A percentile compares a stretch with the other conserved stretches of the same genome.
These are phyloP conservation scores for Elongisporangium senticosum DNA, from an alignment of 352 stramenopile genomes.

Conservation along the genomic window DNA sequence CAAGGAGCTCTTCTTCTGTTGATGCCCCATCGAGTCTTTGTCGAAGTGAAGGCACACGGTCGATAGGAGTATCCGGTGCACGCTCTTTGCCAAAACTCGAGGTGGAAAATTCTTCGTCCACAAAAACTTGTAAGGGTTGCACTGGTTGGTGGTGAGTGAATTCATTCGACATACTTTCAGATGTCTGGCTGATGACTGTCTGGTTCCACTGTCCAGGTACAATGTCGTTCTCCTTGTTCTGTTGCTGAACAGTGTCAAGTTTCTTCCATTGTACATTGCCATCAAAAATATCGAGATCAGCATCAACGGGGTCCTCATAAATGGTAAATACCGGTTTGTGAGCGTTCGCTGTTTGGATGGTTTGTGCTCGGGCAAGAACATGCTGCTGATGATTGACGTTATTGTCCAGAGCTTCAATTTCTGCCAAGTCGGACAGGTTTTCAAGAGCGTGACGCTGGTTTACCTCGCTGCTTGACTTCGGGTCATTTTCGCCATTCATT, in stretches of 20 bases:
- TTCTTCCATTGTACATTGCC: slow-evolving; percentile 63
- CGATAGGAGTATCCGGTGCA: slow-evolving; percentile 22
- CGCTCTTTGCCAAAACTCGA: slow-evolving; percentile 16
- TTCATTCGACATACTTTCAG: neutral
- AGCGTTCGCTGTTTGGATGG: slow-evolving; percentile 50
- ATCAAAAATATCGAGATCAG: slow-evolving; percentile 52
- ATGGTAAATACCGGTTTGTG: slow-evolving; percentile 84
- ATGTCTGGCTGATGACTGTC: neutral
- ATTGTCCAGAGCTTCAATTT: slow-evolving; percentile 20
- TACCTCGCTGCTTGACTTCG: slow-evolving; percentile 25
- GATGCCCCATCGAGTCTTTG: slow-evolving; percentile 62
- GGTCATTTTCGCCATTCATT: slow-evolving; percentile 40
- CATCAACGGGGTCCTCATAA: slow-evolving; percentile 60
- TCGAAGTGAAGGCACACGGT: slow-evolving; percentile 58
- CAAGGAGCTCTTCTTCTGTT: slow-evolving; percentile 74
- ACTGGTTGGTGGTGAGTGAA: neutral
- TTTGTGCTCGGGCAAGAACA: slow-evolving; percentile 43
- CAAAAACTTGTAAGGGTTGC: slow-evolving; percentile 62
- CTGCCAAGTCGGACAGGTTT: slow-evolving; percentile 45
- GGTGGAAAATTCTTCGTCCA: slow-evolving; percentile 59
- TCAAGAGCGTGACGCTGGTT: slow-evolving; percentile 56
- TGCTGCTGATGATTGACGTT: slow-evolving; percentile 63
- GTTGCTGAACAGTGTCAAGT: slow-evolving; percentile 50
- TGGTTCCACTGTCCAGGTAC: slow-evolving; percentile 48
- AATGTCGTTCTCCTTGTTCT: slow-evolving; percentile 80